A percentile compares a stretch with the other conserved stretches of the same genome.
Conservation (phyloP, 2,329 filamentous ascomycete genomes). For the Corinectria fuckeliana region DNA sequence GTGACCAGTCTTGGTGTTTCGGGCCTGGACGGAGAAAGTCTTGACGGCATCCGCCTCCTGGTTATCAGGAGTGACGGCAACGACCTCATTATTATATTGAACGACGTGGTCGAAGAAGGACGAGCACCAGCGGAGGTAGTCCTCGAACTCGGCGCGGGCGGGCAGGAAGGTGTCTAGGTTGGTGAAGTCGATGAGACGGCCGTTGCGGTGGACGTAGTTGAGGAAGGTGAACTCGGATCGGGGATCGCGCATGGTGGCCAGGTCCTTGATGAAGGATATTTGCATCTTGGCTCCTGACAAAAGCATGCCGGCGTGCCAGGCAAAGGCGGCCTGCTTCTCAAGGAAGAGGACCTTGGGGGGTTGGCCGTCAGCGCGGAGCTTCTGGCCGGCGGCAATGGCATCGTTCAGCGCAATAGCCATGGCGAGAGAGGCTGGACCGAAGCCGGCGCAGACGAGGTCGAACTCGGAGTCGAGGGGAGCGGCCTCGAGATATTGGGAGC, state of each 20-base stretch:
- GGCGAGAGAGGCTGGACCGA: slow-evolving; percentile 88
- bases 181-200: slow-evolving; percentile 85
- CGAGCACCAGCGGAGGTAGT: slow-evolving; percentile 94
- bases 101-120: slow-evolving; percentile 76
- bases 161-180: slow-evolving; percentile 91
- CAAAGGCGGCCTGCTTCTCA: slow-evolving; percentile 82
- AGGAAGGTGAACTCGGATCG: slow-evolving; percentile 92
- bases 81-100: slow-evolving; percentile 78
- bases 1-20: slow-evolving; percentile 64
- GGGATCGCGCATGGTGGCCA: slow-evolving; percentile 87
- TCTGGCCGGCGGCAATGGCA: slow-evolving; percentile 61
- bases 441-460: slow-evolving; percentile 90
- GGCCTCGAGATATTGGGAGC: slow-evolving; percentile 32
- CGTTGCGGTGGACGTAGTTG: slow-evolving; percentile 87
- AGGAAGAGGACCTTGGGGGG: slow-evolving; percentile 82
- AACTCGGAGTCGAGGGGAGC: slow-evolving; percentile 66
- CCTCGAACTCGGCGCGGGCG: slow-evolving; percentile 86
- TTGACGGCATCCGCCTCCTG: slow-evolving; percentile 59
- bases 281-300: slow-evolving; percentile 95
- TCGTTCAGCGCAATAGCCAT: slow-evolving; percentile 91
- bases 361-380: slow-evolving; percentile 48
- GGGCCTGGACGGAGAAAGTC: slow-evolving; percentile 72
- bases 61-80: slow-evolving; percentile 70
- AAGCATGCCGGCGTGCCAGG: slow-evolving; percentile 96
- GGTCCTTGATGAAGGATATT: slow-evolving; percentile 96